phyloP scores from a whole-genome alignment of 352 stramenopile species.

The Globisporangium alternatum region DNA sequence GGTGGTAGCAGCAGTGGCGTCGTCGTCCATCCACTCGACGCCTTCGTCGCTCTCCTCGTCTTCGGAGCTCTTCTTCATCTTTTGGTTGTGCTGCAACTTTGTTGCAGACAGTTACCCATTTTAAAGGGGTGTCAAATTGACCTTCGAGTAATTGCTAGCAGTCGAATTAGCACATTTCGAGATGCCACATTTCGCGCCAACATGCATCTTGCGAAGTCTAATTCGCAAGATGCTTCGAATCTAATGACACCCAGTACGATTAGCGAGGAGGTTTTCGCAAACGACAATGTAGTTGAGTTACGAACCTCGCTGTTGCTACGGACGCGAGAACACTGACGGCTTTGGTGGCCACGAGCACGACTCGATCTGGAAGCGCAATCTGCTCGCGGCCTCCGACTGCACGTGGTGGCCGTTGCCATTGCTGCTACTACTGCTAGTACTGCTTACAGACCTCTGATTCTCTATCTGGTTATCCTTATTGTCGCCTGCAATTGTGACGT shows the following conservation, averaged over 20 bases:
- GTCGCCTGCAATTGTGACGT: neutral
- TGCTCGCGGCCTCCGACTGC: conserved; percentile 10
- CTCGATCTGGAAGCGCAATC: conserved; percentile 24
- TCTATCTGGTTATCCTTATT: conserved; percentile 1
- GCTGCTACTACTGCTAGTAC: conserved; percentile 14
- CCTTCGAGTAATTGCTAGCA: neutral
- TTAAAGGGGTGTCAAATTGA: neutral
- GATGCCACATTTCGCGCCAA: neutral
- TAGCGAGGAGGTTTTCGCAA: neutral
- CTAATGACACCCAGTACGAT: neutral
- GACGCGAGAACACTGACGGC: conserved; percentile 33
- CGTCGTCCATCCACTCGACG: conserved; percentile 3
- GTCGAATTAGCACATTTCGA: neutral
- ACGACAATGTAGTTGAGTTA: neutral
- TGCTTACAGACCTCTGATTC: neutral
- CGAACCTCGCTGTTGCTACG: neutral
- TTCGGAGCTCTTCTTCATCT: neutral
- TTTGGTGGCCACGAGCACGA: conserved; percentile 37
- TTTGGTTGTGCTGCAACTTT: neutral
- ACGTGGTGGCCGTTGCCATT: neutral
- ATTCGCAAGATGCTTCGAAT: neutral
- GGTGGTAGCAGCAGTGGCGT: neutral
- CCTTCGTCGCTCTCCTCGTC: neutral
- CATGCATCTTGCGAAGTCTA: neutral
- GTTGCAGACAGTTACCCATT: neutral